These are phyloP conservation scores for Dipodascus albidus DNA, from an alignment of 805 yeast species.

Conservation along the genomic window DNA sequence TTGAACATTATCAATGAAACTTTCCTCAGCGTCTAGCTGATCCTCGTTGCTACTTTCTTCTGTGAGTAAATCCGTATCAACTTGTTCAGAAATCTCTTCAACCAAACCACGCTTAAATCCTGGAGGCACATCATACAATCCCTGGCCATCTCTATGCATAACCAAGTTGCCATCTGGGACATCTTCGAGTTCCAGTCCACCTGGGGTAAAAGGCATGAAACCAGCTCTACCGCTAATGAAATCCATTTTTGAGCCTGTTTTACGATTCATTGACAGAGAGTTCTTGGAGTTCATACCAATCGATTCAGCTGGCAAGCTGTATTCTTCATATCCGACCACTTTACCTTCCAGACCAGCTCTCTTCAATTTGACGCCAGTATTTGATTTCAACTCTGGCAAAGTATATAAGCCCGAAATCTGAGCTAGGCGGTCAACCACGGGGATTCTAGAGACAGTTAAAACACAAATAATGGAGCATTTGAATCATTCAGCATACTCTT, in stretches of 20 bases:
- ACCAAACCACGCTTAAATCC: constrained; percentile 68
- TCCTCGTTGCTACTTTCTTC: constrained; percentile 11
- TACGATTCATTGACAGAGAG: constrained; percentile 63
- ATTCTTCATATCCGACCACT: constrained; percentile 53
- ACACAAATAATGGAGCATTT: not conserved
- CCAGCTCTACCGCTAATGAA: constrained; percentile 58
- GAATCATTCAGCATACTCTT: constrained; percentile 29
- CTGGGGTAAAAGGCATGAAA: constrained; percentile 85
- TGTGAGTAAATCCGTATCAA: constrained; percentile 10
- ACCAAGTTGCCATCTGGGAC: constrained; percentile 11
- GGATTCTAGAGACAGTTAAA: constrained; percentile 8
- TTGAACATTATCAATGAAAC: constrained; percentile 2
- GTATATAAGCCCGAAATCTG: constrained; percentile 39
- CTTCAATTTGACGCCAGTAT: constrained; percentile 56
- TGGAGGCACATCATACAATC: constrained; percentile 73
- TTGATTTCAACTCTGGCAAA: constrained; percentile 48
- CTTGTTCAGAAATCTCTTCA: constrained; percentile 18
- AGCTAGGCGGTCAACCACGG: constrained; percentile 21
- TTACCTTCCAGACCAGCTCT: constrained; percentile 67
- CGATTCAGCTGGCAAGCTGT: constrained; percentile 33
- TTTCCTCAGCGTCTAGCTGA: not conserved
- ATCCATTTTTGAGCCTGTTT: constrained; percentile 49
- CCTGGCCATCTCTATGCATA: constrained; percentile 59
- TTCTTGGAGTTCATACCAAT: constrained; percentile 47
- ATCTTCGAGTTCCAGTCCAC: constrained; percentile 41